phyloP scores from a whole-genome alignment of 2,329 filamentous ascomycete genomes.

The Talaromyces sp. region DNA sequence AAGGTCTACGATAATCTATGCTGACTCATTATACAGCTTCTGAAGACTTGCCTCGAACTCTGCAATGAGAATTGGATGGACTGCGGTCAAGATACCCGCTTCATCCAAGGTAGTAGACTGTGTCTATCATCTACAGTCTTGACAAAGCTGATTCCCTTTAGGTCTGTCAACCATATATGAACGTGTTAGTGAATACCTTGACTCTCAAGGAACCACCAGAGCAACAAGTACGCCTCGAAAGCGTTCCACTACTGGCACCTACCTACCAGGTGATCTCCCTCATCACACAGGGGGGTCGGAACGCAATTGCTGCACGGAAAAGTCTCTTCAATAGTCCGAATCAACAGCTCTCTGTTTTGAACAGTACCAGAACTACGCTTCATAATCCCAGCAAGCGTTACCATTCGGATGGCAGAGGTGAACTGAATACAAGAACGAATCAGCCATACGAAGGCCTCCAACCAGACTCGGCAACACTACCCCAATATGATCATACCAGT shows the following conservation, averaged over 20 bases:
- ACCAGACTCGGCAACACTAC: neutral
- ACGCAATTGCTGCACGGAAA: neutral
- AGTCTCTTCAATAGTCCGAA: neutral
- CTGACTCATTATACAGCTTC: neutral
- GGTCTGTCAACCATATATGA: conserved; percentile 9
- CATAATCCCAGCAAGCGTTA: neutral
- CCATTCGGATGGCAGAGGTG: neutral
- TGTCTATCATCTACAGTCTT: neutral
- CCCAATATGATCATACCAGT: neutral
- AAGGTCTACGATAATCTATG: neutral
- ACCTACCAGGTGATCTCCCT: neutral
- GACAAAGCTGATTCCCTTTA: neutral
- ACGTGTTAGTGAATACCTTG: conserved; percentile 2
- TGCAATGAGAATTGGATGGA: conserved; percentile 15
- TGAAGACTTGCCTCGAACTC: conserved; percentile 12
- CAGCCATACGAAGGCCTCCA: neutral
- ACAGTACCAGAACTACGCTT: neutral
- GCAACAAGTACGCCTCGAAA: conserved; percentile 1
- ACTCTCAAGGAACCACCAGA: conserved; percentile 4
- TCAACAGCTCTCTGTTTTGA: neutral
- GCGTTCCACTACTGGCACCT: neutral
- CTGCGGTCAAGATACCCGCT: conserved; percentile 10
- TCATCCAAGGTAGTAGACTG: conserved; percentile 10
- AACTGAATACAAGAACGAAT: neutral
- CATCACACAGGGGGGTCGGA: neutral